A percentile compares a stretch with the other conserved stretches of the same genome.
phyloP scores from a whole-genome alignment of 2,329 filamentous ascomycete species.

The Sporothrix variecibatus region DNA sequence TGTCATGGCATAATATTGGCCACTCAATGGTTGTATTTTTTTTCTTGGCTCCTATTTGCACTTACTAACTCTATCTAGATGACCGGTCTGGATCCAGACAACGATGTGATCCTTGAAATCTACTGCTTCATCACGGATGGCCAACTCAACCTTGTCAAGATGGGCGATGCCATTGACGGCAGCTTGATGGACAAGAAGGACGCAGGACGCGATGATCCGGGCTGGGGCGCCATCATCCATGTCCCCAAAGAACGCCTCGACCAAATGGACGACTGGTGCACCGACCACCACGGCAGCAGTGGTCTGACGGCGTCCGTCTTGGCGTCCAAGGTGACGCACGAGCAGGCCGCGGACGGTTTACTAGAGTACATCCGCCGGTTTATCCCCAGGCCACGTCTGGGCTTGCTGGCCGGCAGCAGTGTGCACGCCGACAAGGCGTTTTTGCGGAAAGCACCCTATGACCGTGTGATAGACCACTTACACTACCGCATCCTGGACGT shows the following conservation, averaged over 20 bases:
- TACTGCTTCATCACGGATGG: slow-evolving; percentile 88
- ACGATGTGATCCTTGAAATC: slow-evolving; percentile 85
- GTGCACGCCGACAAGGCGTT: slow-evolving; percentile 90
- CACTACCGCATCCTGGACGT: slow-evolving; percentile 93
- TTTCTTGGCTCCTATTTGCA: no score
- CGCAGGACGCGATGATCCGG: slow-evolving; percentile 70
- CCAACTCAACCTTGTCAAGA: slow-evolving; percentile 51
- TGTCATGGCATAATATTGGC: neutral
- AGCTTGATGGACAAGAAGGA: neutral
- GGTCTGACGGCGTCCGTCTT: slow-evolving; percentile 79
- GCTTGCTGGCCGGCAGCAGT: slow-evolving; percentile 85
- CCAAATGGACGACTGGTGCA: slow-evolving; percentile 89
- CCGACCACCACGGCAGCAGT: slow-evolving; percentile 72
- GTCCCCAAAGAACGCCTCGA: slow-evolving; percentile 70
- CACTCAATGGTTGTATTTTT: no score
- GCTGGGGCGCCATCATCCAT: slow-evolving; percentile 80
- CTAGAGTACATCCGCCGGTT: slow-evolving; percentile 75
- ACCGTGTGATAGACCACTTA: slow-evolving; percentile 70
- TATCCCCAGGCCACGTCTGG: slow-evolving; percentile 66
- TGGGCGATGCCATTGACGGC: neutral
- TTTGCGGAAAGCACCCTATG: slow-evolving; percentile 72
- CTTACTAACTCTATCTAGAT: slow-evolving; percentile 65
- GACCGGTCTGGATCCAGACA: slow-evolving; percentile 79
- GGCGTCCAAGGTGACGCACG: slow-evolving; percentile 69
- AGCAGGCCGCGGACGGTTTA: slow-evolving; percentile 70